Evolutionary conservation across 1,284 basidiomycete genomes (phyloP), one percentile per base, ranked within the genome.

Genomic region (Pascua sp.): DNA sequence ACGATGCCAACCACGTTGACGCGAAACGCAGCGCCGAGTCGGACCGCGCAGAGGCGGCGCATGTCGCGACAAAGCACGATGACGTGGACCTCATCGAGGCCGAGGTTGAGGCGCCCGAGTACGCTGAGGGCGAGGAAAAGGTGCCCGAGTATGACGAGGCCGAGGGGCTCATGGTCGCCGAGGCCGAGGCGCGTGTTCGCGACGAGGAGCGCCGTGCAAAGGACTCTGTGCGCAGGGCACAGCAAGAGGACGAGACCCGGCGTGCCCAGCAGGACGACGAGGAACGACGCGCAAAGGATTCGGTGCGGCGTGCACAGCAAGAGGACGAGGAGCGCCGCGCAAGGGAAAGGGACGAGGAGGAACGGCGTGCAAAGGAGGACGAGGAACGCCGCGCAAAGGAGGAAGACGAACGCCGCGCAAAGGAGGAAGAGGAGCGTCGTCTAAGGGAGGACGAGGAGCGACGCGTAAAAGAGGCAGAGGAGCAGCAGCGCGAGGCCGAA

Each of bases 381-480:
- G 24, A 32, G 3, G 24, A 32, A 32, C 36, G 46, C 12, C 46
- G 46, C 36, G 11, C 38, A 13, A n/a, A 32, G 5, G 46, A 15
- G n/a, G 51, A 53, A 15, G 10, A 32, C 9, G 46, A 42, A 12
- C 51, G 44, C 8, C 12, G 15, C 13, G 51, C 38, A 5, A n/a
- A 53, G 45, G 37, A 39, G 38, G 36, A 37, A 41, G 51, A 52
- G 24, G 39, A 51, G 45, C 57, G 53, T 12, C 38, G 41, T 9
- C 53, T 45, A 16, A 53, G 38, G 36, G 54, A 45, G 41, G 46
- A 57, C n/a, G 47, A 43, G n/a, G 59, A 57, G 40, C 44, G 32
- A 11, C 36, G 18, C 38, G 51, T 24, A 17, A 16, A 43, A 1
- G 47, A 50, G 43, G 51, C 47, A 5, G 49, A 51, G 47, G 24